phyloP scores from a whole-genome alignment of 169 alveolate species.

The Babesia ovis region DNA sequence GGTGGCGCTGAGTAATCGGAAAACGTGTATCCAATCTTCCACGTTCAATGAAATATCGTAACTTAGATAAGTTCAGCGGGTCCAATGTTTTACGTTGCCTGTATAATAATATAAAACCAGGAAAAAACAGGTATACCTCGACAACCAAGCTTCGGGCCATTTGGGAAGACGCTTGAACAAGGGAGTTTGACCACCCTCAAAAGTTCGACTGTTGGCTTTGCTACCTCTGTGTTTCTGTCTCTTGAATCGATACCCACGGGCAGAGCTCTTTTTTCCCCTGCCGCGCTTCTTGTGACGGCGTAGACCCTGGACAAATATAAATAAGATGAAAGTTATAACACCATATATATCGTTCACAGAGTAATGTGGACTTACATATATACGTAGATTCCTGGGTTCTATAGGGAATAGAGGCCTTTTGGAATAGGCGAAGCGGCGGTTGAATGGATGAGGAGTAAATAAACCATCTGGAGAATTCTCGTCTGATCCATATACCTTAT shows the following conservation, averaged over 20 bases:
- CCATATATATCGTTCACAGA: background rate
- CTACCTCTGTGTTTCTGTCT: conserved; percentile 73
- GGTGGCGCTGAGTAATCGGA: conserved; percentile 87
- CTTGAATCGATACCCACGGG: conserved; percentile 77
- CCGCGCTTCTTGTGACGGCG: conserved; percentile 78
- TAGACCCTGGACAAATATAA: conserved; percentile 60
- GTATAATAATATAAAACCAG: background rate
- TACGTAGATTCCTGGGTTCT: conserved; percentile 79
- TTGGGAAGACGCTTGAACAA: conserved; percentile 79
- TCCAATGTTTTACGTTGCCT: conserved; percentile 78
- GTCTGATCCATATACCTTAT: background rate
- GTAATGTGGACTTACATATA: conserved; percentile 40
- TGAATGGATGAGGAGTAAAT: conserved; percentile 79
- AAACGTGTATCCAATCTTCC: conserved; percentile 84
- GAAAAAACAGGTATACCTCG: conserved; percentile 12
- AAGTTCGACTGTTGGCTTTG: conserved; percentile 77
- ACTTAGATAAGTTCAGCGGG: conserved; percentile 75
- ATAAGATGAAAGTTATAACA: background rate
- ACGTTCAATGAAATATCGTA: conserved; percentile 82
- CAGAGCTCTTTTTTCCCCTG: conserved; percentile 80
- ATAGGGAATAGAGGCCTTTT: conserved; percentile 82
- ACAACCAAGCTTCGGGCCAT: conserved; percentile 83
- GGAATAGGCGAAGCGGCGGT: conserved; percentile 78
- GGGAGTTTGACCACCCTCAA: conserved; percentile 84
- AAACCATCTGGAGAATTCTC: background rate